phyloP scores from a whole-genome alignment of 441 rosid species.

The Arabidopsis hybrid region DNA sequence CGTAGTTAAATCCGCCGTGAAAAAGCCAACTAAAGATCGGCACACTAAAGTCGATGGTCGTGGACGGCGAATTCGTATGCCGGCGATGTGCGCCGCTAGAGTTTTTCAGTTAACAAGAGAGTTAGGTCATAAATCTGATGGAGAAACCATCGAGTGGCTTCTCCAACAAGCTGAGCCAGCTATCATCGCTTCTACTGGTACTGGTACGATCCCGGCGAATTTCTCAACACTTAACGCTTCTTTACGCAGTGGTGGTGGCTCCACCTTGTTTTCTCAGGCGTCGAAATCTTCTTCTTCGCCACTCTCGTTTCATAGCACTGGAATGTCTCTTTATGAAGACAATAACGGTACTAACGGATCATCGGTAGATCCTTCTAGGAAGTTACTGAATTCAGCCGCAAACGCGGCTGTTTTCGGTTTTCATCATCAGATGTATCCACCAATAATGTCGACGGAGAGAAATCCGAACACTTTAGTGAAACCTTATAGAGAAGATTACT shows the following conservation, averaged over 20 bases:
- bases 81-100: slow-evolving; percentile 56
- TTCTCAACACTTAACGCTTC: slow-evolving; percentile 73
- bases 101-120: slow-evolving; percentile 61
- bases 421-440: slow-evolving; percentile 68
- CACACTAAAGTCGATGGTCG: slow-evolving; percentile 65
- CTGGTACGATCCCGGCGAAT: slow-evolving; percentile 71
- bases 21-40: slow-evolving; percentile 55
- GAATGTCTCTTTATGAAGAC: slow-evolving; percentile 57
- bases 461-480: slow-evolving; percentile 50
- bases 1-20: slow-evolving; percentile 50
- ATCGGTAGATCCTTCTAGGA: slow-evolving; percentile 50
- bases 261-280: slow-evolving; percentile 58
- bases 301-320: slow-evolving; percentile 57
- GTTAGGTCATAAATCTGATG: slow-evolving; percentile 58
- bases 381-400: slow-evolving; percentile 41
- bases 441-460: slow-evolving; percentile 57
- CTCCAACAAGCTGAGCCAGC: slow-evolving; percentile 63
- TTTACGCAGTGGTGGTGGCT: slow-evolving; percentile 66
- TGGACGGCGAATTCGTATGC: slow-evolving; percentile 57
- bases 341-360: slow-evolving; percentile 54
- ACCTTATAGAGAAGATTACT: slow-evolving; percentile 68
- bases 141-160: slow-evolving; percentile 69
- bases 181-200: slow-evolving; percentile 59
- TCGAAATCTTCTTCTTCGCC: slow-evolving; percentile 64
- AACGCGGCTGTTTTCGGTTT: slow-evolving; percentile 58